These are phyloP conservation scores for Lodderomyces margitis DNA, from an alignment of 1,139 yeast species.

Conservation along the genomic window DNA sequence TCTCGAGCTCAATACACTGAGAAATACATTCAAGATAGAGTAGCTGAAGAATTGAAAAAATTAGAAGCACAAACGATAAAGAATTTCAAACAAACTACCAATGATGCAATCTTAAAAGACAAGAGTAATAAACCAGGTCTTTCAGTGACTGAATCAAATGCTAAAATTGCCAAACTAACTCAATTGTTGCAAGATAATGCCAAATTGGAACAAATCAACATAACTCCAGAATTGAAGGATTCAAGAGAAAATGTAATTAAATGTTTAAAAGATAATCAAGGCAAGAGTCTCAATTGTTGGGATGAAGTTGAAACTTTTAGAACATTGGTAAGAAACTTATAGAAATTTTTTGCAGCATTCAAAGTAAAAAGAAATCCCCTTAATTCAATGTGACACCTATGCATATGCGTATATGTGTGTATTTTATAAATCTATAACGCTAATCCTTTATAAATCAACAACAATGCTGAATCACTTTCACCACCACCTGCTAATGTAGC, in stretches of 20 bases:
- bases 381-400: no score
- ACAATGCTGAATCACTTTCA: conserved; percentile 92
- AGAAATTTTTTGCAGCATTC: conserved; percentile 1
- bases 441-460: conserved; percentile 78
- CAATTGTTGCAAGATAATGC: conserved; percentile 48
- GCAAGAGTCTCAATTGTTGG: conserved; percentile 83
- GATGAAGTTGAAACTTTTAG: conserved; percentile 78
- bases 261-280: conserved; percentile 70
- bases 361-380: no score
- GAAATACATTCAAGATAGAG: conserved; percentile 73
- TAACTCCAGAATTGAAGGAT: conserved; percentile 28
- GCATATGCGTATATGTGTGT: conserved; percentile 1
- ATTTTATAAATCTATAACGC: conserved; percentile 39
- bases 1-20: conserved; percentile 80
- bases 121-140: conserved; percentile 1
- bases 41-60: conserved; percentile 60
- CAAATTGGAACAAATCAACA: conserved; percentile 39
- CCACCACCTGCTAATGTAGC: conserved; percentile 95
- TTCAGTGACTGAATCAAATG: conserved; percentile 35
- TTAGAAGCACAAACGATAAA: conserved; percentile 60
- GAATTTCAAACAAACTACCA: conserved; percentile 53
- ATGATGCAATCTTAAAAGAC: conserved; percentile 37
- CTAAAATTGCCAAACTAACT: conserved; percentile 43
- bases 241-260: conserved; percentile 59
- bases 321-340: conserved; percentile 39